Evolutionary conservation across 176 grass and related monocot genomes (phyloP).

Genomic region (Musa schizocarpa): DNA sequence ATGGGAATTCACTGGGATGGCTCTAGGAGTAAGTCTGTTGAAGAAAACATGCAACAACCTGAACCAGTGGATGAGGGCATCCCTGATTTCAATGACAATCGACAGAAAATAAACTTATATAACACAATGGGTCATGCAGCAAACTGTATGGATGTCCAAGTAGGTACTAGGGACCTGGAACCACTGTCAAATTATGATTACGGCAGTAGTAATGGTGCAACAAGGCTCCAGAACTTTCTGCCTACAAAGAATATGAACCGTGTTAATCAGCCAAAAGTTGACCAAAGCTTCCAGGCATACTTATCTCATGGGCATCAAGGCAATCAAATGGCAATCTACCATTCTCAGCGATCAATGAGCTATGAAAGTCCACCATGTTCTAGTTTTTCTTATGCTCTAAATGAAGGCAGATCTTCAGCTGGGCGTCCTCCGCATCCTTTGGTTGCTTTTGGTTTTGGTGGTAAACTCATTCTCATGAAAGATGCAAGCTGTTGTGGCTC

Average conservation of each 20-base stretch:
- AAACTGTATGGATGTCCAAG: neutral
- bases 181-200: neutral
- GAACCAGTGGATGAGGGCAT: constrained; percentile 27
- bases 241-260: neutral
- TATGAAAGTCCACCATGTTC: constrained; percentile 4
- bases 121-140: neutral
- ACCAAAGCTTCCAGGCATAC: neutral
- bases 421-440: constrained; percentile 19
- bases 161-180: neutral
- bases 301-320: neutral
- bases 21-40: constrained; percentile 15
- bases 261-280: neutral
- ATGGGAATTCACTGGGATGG: constrained; percentile 17
- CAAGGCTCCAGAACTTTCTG: neutral
- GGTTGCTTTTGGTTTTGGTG: constrained; percentile 23
- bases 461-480: constrained; percentile 21
- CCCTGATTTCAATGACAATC: constrained; percentile 22
- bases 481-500: neutral
- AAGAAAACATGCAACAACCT: constrained; percentile 34
- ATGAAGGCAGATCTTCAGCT: constrained; percentile 14
- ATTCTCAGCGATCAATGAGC: constrained; percentile 2
- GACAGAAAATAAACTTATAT: constrained; percentile 22
- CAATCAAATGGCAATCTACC: neutral
- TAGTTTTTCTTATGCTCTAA: neutral
- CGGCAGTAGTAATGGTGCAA: constrained; percentile 1